Evolutionary conservation across 2,329 filamentous ascomycete genomes (phyloP).

Genomic region (Beauveria sp.): DNA sequence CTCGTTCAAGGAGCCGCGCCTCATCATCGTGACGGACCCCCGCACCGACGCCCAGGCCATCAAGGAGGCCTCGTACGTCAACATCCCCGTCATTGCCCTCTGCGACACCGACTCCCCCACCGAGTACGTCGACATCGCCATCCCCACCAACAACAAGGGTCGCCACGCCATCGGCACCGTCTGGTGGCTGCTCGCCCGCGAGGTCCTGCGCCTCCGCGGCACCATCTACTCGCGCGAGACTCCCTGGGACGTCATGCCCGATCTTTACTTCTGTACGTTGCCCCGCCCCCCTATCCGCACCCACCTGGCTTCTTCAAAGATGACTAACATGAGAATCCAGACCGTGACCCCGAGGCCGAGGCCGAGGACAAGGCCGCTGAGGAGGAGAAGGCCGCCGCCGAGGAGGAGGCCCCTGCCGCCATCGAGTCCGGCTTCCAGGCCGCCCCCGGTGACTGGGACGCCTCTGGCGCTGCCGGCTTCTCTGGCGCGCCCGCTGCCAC

Average conservation of each 20-base stretch:
- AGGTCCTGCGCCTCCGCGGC: constrained; percentile 97
- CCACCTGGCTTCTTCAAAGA: too few species aligned
- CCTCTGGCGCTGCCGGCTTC: constrained; percentile 56
- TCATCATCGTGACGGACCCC: constrained; percentile 98
- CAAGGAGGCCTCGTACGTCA: constrained; percentile 99
- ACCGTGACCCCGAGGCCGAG: constrained; percentile 99
- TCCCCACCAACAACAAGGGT: constrained; percentile 99
- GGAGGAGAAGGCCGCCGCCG: constrained; percentile 69
- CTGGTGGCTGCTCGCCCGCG: constrained; percentile 99
- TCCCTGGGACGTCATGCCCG: constrained; percentile 98
- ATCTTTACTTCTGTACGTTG: constrained; percentile 92
- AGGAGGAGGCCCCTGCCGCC: constrained; percentile 73
- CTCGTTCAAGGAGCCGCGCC: constrained; percentile 99
- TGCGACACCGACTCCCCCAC: constrained; percentile 99
- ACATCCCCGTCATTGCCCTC: constrained; percentile 99
- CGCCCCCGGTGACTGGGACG: constrained; percentile 75
- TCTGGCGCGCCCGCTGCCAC: constrained; percentile 41
- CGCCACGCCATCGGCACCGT: constrained; percentile 96
- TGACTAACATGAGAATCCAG: constrained; percentile 27
- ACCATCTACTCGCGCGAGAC: constrained; percentile 93
- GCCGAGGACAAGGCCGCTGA: constrained; percentile 95
- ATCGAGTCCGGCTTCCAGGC: constrained; percentile 71
- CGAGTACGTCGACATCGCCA: constrained; percentile 99
- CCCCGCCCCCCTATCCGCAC: not conserved
- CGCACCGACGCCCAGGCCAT: constrained; percentile 99